Evolutionary conservation across 2,329 filamentous ascomycete genomes (phyloP).

Genomic region (Paecilomyces niveus): DNA sequence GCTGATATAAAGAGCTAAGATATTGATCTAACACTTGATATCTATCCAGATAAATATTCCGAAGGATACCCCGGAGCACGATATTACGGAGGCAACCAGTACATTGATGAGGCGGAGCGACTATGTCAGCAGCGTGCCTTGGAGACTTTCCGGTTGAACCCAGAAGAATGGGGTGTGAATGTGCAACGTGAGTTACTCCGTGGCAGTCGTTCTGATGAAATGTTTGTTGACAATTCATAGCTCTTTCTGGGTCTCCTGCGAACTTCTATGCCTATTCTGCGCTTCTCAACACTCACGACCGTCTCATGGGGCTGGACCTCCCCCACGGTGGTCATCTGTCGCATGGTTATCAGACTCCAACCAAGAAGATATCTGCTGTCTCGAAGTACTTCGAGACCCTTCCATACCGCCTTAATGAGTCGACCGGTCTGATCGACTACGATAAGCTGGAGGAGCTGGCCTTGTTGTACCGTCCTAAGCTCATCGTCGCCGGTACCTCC

Average conservation of each 20-base stretch:
- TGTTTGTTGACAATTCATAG: constrained; percentile 35
- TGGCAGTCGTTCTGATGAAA: constrained; percentile 4
- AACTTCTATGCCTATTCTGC: constrained; percentile 86
- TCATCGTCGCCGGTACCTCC: constrained; percentile 92
- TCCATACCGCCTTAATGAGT: constrained; percentile 73
- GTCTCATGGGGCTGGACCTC: constrained; percentile 93
- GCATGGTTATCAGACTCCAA: constrained; percentile 95
- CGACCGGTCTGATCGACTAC: constrained; percentile 95
- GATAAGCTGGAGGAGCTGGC: constrained; percentile 86
- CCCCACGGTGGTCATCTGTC: constrained; percentile 91
- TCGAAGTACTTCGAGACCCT: constrained; percentile 99
- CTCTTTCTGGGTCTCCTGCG: constrained; percentile 70
- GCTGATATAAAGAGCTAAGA: constrained; percentile 16
- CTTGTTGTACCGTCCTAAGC: constrained; percentile 86
- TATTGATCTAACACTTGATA: constrained; percentile 24
- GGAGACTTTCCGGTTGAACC: constrained; percentile 74
- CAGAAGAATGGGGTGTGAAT: constrained; percentile 92
- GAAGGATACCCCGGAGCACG: constrained; percentile 94
- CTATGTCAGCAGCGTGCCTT: constrained; percentile 87
- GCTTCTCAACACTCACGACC: constrained; percentile 89
- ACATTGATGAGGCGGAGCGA: constrained; percentile 84
- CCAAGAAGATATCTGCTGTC: constrained; percentile 93
- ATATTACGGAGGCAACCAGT: constrained; percentile 96
- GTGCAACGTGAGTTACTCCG: constrained; percentile 62
- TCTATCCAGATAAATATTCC: constrained; percentile 79